Evolutionary conservation across 176 grass and related monocot species (phyloP), one percentile per base, ranked within the genome.

Genomic region (Eleusine indica): DNA sequence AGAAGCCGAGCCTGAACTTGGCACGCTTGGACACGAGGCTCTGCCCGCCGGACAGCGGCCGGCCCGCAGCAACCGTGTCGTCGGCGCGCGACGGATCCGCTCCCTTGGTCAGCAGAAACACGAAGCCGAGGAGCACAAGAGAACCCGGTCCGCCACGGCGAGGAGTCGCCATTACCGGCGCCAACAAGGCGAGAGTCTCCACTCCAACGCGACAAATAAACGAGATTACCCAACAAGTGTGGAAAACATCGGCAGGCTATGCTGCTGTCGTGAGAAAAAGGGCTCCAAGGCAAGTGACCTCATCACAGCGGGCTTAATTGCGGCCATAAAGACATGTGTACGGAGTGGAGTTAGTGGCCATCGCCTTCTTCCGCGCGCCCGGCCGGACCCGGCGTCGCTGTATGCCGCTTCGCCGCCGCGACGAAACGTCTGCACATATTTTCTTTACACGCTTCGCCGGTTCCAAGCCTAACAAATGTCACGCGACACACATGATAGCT

Each of bases 1-100:
- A 89, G 82, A 89, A 89, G 8, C 87, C 87, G 52, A 89, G 78
- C n/a, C 67, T 76, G 84, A 90, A 86, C 79, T 86, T 90, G 84
- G 84, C 88, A 9, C 74, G 68, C 68, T 53, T 86, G 78, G 88
- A 86, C 60, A 86, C 84, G 2, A 90, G 84, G 68, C 30, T 78
- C 47, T 79, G 68, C 1, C 17, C 5, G 60, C 74, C 83, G 73
- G 67, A 82, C 1, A 90, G 44, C 67, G 83, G 79, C 67, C 29
- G 73, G 21, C 21, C 58, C 37, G 10, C 73, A 47, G 48, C 21
- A n/a, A 90, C 57, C 28, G 73, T 82, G 35, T 90, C 83, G 15
- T 6, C 15, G 47, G 79, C 88, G 5, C 3, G 66, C 47, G 39
- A 82, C 67, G 57, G 83, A 0, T 35, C 32, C 32, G n/a, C 15